A percentile compares a stretch with the other conserved stretches of the same genome.
phyloP scores from a whole-genome alignment of 345 rosid genomes.

The Cardamine chenopodiifolia region DNA sequence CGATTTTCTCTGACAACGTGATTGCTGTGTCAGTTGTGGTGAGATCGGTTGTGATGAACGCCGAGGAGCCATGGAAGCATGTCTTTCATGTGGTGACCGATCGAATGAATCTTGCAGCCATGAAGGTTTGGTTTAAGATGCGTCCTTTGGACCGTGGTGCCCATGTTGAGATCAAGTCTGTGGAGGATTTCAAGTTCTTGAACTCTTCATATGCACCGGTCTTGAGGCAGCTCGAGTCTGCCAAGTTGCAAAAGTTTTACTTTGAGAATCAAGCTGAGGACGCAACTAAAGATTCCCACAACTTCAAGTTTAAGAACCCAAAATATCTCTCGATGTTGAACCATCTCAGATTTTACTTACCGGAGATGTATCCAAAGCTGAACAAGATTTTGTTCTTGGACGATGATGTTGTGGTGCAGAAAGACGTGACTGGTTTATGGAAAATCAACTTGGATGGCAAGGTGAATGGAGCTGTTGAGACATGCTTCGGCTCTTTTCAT shows the following conservation, averaged over 20 bases:
- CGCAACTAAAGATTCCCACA: constrained; percentile 47
- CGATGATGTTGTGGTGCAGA: constrained; percentile 94
- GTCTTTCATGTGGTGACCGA: constrained; percentile 89
- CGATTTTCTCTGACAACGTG: constrained; percentile 82
- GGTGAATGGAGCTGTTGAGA: constrained; percentile 95
- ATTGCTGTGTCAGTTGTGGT: constrained; percentile 94
- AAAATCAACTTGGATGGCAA: constrained; percentile 81
- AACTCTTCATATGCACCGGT: constrained; percentile 74
- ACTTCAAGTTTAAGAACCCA: constrained; percentile 61
- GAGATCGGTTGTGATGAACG: constrained; percentile 78
- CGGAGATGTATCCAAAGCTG: constrained; percentile 86
- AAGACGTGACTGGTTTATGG: constrained; percentile 85
- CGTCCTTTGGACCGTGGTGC: constrained; percentile 80
- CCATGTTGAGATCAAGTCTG: constrained; percentile 71
- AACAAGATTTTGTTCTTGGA: constrained; percentile 83
- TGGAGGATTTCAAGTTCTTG: constrained; percentile 71
- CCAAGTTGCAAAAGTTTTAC: constrained; percentile 60
- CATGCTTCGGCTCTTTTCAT: constrained; percentile 91
- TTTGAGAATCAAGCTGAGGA: constrained; percentile 50
- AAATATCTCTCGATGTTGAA: constrained; percentile 68
- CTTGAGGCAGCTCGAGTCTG: constrained; percentile 70
- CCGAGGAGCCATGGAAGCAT: constrained; percentile 76
- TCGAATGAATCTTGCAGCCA: constrained; percentile 81
- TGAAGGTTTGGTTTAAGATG: constrained; percentile 98
- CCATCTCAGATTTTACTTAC: constrained; percentile 85